Evolutionary conservation across 2,329 filamentous ascomycete species (phyloP), one percentile per base, ranked within the genome.

Genomic region (Penicillium sp.): DNA sequence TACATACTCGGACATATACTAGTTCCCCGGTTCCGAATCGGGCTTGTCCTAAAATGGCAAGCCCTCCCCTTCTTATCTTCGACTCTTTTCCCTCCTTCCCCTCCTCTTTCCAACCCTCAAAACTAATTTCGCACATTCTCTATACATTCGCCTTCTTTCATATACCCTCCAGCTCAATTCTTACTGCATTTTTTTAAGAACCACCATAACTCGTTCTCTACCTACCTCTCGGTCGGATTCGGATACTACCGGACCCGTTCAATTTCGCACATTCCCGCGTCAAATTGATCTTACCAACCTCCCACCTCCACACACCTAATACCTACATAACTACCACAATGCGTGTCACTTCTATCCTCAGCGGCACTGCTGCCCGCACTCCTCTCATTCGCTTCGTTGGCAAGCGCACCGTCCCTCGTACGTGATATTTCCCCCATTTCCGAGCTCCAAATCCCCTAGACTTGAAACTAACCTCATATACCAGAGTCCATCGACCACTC

Each of bases 321-420:
- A 46, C 53, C 48, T 44, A 46, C 38, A 47, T 46, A 40, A 52
- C 44, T 44, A 50, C 45, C 41, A 53, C 62, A 67, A 78, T 79
- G 77, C 75, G 71, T 67, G 72, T 70, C 60, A 74, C 77, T 43
- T 59, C 71, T 59, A 67, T 76, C 65, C 72, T 80, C 55, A 71
- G 72, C 53, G 75, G 70, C 54, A 72, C 74, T 54, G 70, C 74
- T 55, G 70, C 74, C 56, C 75, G 78, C 50, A 77, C 75, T 53
- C 79, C 79, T 50, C 68, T 80, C 60, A 81, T 81, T 65, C 79
- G 78, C 59, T 81, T 81, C 68, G 55, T 81, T 41, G 79, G 79
- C 63, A 79, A 76, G 64, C 76, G 77, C 56, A 71, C 77, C 49
- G 60, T 74, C 52, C 78, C 78, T 61, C 71, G 78, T 80, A 75